Conservation (phyloP, 1,139 yeast genomes). For the Lodderomyces orthopsilosis region DNA sequence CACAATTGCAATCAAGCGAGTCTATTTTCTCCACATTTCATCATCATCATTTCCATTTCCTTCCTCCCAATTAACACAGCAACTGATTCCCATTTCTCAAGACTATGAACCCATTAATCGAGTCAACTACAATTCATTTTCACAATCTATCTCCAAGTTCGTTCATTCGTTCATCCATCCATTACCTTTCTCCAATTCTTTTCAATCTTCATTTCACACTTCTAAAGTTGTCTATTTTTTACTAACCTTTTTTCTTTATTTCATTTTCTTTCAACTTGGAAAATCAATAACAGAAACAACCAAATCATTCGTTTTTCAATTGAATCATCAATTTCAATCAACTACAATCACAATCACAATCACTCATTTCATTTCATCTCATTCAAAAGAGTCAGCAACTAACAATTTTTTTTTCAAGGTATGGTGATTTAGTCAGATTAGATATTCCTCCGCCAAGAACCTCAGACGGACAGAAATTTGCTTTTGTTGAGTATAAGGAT, state of each 20-base stretch:
- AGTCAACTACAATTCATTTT: not conserved
- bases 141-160: not conserved
- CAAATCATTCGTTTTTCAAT: constrained; percentile 2
- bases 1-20: too few species aligned
- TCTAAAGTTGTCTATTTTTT: not conserved
- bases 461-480: constrained; percentile 62
- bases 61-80: not conserved
- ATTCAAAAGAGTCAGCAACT: constrained; percentile 12
- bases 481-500: constrained; percentile 68
- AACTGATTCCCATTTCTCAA: not conserved
- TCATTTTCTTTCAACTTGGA: constrained; percentile 1
- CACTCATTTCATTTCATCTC: not conserved
- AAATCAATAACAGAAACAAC: not conserved
- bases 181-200: not conserved
- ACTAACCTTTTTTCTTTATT: constrained; percentile 7
- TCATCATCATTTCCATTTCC: constrained; percentile 1
- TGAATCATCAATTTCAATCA: not conserved
- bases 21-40: constrained; percentile 1
- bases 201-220: not conserved
- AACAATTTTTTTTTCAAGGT: constrained; percentile 30
- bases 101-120: constrained; percentile 1
- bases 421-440: constrained; percentile 62
- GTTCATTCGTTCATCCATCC: too few species aligned
- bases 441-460: constrained; percentile 71
- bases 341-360: constrained; percentile 2